Base-by-base conservation (phyloP, 2,329 filamentous ascomycete species). In the Periconia sp. region DNA sequence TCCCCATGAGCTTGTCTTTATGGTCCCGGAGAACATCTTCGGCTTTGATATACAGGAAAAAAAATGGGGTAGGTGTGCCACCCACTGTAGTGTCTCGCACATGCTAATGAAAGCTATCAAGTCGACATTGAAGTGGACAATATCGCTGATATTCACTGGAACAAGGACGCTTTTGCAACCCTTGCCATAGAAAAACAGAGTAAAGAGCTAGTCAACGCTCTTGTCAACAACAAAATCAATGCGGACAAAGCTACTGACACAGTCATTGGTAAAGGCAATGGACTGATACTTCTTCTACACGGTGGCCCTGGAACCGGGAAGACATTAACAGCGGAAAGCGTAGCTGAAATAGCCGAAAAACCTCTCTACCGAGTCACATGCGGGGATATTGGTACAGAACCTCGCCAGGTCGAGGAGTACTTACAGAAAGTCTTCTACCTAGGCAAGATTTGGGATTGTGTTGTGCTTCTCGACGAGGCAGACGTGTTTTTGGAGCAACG, bases 401-500 rank as follows among this genome's bases (percentile, higher is more conserved):
- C 77, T 0, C 52, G 61, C 1, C 63, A 65, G 14, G 56, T 96
- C 1, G 91, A 96, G 70, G 78, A 77, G 7, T 88, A 93, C 65
- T 77, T 96, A 8, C 88, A 91, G 68, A 89, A 90, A 71, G 91
- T 94, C 42, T 80, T 95, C 33, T 89, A 93, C 61, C 88, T 94
- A 50, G 90, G 90, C 43, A 89, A 92, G 62, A 76, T 73, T 53
- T 83, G 81, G 81, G 8, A 11, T 7, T 18, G n/a, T 52, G 74
- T 84, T 6, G 70, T 82, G 0, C 82, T 96, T 2, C 83, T 96
- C 1, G 91, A 95, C 64, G 91, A 96, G 74, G 90, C 71, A 13
- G 79, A 89, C 35, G 66, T 73, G 11, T 72, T 71, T 52, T 49
- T 65, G 45, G 53, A 62, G 54, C 44, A 89, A 73, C 85, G 90